These are phyloP conservation scores for Myxozyma neotropica DNA, from an alignment of 805 yeast genomes.

Conservation along the genomic window DNA sequence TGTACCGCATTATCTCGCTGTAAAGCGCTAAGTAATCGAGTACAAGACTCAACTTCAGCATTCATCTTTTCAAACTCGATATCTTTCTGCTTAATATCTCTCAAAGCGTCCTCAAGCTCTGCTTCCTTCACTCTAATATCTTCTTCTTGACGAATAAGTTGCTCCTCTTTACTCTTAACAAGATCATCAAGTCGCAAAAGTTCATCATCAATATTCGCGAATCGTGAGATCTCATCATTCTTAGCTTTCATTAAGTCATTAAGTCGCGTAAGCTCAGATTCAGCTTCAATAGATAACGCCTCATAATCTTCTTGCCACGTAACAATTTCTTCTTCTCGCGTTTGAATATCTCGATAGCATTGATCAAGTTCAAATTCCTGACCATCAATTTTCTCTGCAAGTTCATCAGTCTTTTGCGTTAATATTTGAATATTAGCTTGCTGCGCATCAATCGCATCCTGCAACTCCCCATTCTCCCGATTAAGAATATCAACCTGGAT, in stretches of 20 bases:
- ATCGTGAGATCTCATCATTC: not conserved
- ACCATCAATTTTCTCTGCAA: constrained; percentile 10
- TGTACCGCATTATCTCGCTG: constrained; percentile 21
- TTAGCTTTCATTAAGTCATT: constrained; percentile 18
- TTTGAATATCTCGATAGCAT: constrained; percentile 16
- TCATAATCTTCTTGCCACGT: constrained; percentile 35
- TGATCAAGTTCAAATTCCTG: constrained; percentile 21
- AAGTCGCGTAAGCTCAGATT: constrained; percentile 25
- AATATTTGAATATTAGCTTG: constrained; percentile 18
- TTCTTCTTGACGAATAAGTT: constrained; percentile 47
- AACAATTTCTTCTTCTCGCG: constrained; percentile 26
- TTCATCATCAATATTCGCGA: constrained; percentile 6
- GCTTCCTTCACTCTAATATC: not conserved
- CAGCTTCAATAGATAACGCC: constrained; percentile 27
- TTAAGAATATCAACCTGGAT: constrained; percentile 30
- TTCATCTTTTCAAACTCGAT: constrained; percentile 14
- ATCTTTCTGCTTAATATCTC: not conserved
- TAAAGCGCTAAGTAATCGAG: constrained; percentile 16
- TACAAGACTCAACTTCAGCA: constrained; percentile 22
- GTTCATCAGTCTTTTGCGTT: constrained; percentile 8
- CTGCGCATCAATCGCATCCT: constrained; percentile 23
- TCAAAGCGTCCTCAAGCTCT: not conserved
- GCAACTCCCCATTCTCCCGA: constrained; percentile 27
- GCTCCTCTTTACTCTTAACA: constrained; percentile 47
- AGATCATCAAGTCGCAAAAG: constrained; percentile 7